Evolutionary conservation across 305 asterid genomes (phyloP), one percentile per base, ranked within the genome.

Genomic region (Ajuga reptans): DNA sequence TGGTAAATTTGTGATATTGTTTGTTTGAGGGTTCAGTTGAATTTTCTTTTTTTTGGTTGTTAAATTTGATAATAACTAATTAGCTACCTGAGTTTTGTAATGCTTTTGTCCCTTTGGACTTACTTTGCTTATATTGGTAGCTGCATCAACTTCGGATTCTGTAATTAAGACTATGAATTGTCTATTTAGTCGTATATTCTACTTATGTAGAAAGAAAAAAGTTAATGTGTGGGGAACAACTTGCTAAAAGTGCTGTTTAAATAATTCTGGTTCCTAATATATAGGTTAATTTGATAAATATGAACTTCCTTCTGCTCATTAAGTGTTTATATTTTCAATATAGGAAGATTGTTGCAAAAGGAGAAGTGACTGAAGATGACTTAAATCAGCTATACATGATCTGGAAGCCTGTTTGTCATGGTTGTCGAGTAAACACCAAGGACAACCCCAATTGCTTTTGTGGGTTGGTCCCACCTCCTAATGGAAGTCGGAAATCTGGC

Each of bases 401-500:
- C 64, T 75, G 78, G 88, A 93, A 87, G 79, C 97, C 97, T 56
- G 84, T 77, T 49, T 93, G 99, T 79, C 95, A 91, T 77, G 97
- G 99, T 34, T 91, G 97, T 78, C 96, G 99, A 51, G 81, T 87
- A 57, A 93, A 93, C 78, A 82, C 92, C 58, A 93, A 93, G 84
- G 99, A 93, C 82, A 93, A 93, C 59, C 99, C 99, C 63, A 93
- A 91, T 79, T 93, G 99, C 84, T 91, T 89, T 72, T 93, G 99
- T 75, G 99, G 97, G 63, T 79, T 93, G 81, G 73, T 85, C 75
- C 99, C 99, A 51, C 89, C 86, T 52, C 80, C 83, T 56, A 91
- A 76, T 75, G 96, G 99, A 50, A 91, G 86, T 81, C 85, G 99
- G 46, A 93, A 93, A 83, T 77, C 92, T 64, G 99, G 97, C 60